Evolutionary conservation across 176 grass and related monocot species (phyloP).

Genomic region (Oryza brachyantha): DNA sequence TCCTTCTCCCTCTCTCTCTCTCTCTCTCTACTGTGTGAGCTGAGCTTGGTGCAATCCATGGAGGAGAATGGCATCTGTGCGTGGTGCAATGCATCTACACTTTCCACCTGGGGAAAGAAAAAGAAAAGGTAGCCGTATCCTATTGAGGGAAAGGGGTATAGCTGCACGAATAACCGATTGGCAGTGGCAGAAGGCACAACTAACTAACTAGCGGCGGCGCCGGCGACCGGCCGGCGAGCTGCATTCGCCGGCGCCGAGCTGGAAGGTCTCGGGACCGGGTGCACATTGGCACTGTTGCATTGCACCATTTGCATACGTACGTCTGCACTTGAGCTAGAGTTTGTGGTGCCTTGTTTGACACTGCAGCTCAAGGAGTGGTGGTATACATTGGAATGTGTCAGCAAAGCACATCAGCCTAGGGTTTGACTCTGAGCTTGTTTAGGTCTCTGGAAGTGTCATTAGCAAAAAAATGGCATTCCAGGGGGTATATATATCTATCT

Average conservation of each 20-base stretch:
- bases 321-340: too few species aligned
- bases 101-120: background rate
- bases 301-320: background rate
- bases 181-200: too few species aligned
- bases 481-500: background rate
- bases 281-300: background rate
- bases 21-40: background rate
- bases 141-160: background rate
- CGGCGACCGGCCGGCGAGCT: background rate
- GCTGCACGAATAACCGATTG: too few species aligned
- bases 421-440: background rate
- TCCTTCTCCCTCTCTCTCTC: background rate
- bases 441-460: background rate
- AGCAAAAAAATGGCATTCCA: background rate
- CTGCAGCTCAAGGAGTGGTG: too few species aligned
- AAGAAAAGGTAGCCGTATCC: conserved; percentile 1
- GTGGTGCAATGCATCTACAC: background rate
- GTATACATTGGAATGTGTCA: background rate
- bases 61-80: too few species aligned
- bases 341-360: too few species aligned
- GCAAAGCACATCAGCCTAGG: background rate
- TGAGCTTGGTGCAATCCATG: too few species aligned
- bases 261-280: too few species aligned
- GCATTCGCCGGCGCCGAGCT: background rate
- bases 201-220: too few species aligned